Conservation (phyloP, 1,139 yeast genomes). For the Candida glucosophila region DNA sequence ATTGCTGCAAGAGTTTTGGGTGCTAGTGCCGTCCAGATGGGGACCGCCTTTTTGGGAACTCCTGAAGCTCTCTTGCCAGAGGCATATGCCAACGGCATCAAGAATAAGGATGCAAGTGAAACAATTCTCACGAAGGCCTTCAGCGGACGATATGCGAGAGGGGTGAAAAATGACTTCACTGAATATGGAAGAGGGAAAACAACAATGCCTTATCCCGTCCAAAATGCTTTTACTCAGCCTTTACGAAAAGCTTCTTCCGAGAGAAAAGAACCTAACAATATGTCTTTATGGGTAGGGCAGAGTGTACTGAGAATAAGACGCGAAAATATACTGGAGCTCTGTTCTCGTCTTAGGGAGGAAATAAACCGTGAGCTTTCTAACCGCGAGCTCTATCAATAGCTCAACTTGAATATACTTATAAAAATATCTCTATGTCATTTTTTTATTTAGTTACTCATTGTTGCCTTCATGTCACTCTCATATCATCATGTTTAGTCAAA, state of each 20-base stretch:
- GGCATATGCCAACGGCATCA: conserved; percentile 2
- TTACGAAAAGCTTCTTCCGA: conserved; percentile 3
- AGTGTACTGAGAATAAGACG: too few species aligned
- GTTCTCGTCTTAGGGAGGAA: too few species aligned
- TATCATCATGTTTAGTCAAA: too few species aligned
- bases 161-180: conserved; percentile 2
- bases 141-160: conserved; percentile 3
- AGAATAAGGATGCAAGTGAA: not conserved
- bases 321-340: too few species aligned
- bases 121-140: conserved; percentile 2
- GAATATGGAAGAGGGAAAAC: conserved; percentile 1
- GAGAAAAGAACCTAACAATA: conserved; percentile 1
- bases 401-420: too few species aligned
- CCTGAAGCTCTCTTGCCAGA: too few species aligned
- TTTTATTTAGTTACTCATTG: too few species aligned
- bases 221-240: conserved; percentile 3
- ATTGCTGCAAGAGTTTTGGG: conserved; percentile 13
- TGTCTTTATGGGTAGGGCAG: conserved; percentile 3
- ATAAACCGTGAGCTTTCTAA: too few species aligned
- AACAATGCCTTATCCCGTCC: conserved; percentile 2
- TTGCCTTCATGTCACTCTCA: too few species aligned
- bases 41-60: conserved; percentile 36
- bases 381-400: too few species aligned
- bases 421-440: too few species aligned
- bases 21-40: conserved; percentile 40